These are phyloP conservation scores for Aspergillus sp. DNA, from an alignment of 2,329 filamentous ascomycete genomes.

Conservation along the genomic window DNA sequence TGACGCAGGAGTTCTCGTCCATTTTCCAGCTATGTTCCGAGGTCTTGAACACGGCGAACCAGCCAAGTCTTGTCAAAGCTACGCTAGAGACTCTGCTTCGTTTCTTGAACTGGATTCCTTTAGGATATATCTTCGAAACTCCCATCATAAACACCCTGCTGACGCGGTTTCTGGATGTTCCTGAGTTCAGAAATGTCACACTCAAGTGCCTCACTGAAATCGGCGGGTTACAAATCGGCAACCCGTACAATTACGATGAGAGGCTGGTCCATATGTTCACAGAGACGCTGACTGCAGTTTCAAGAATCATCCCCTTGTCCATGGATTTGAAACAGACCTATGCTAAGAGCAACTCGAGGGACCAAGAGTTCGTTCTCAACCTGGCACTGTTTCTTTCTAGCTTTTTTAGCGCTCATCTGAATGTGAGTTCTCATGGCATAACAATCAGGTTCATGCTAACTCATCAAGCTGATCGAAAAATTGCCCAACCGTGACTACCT, in stretches of 20 bases:
- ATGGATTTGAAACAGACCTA: constrained; percentile 92
- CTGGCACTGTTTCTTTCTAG: constrained; percentile 93
- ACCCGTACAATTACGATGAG: constrained; percentile 80
- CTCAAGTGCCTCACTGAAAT: constrained; percentile 97
- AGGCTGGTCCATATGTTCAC: constrained; percentile 98
- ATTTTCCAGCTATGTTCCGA: constrained; percentile 98
- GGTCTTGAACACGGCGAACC: constrained; percentile 85
- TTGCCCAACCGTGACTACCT: constrained; percentile 93
- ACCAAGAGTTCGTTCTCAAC: constrained; percentile 98
- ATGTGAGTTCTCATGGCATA: constrained; percentile 53
- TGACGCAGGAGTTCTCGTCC: constrained; percentile 97
- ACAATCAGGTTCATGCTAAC: constrained; percentile 1
- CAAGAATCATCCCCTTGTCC: constrained; percentile 86
- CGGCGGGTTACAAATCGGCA: constrained; percentile 82
- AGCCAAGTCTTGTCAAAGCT: constrained; percentile 88
- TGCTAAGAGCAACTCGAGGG: constrained; percentile 82
- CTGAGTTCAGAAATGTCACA: constrained; percentile 95
- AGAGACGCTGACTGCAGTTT: constrained; percentile 88
- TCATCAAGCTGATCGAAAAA: constrained; percentile 79
- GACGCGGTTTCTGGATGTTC: constrained; percentile 86
- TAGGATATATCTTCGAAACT: constrained; percentile 98
- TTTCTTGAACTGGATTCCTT: constrained; percentile 98
- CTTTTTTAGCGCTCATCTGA: constrained; percentile 92
- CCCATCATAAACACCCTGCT: constrained; percentile 92
- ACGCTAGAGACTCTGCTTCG: constrained; percentile 92